These are phyloP conservation scores for Starmerella sirachaensis DNA, from an alignment of 805 yeast species.

Conservation along the genomic window DNA sequence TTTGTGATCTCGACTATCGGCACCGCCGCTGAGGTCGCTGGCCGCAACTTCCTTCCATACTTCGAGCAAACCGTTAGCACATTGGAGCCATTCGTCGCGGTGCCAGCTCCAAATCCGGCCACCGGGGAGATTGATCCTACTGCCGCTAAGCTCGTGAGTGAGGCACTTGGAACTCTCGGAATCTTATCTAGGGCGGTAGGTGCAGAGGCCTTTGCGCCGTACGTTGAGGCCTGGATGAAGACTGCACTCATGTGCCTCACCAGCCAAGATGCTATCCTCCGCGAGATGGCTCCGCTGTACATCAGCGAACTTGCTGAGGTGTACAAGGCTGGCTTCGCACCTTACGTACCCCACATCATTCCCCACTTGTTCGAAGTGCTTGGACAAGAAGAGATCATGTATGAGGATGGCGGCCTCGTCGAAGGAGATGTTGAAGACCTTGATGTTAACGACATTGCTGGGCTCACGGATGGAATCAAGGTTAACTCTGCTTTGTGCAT, in stretches of 20 bases:
- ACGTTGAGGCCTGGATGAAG: constrained; percentile 76
- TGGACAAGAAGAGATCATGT: constrained; percentile 66
- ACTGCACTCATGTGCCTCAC: constrained; percentile 72
- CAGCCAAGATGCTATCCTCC: constrained; percentile 68
- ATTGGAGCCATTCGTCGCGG: constrained; percentile 64
- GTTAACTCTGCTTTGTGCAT: constrained; percentile 91
- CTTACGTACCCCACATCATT: constrained; percentile 68
- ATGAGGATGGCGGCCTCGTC: constrained; percentile 26
- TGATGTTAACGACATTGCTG: constrained; percentile 13
- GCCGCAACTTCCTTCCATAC: constrained; percentile 75
- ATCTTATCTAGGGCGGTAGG: constrained; percentile 97
- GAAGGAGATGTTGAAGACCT: constrained; percentile 37
- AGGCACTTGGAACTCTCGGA: constrained; percentile 84
- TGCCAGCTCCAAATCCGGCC: constrained; percentile 44
- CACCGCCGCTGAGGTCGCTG: constrained; percentile 92
- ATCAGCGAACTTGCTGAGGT: constrained; percentile 90
- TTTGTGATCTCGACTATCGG: constrained; percentile 87
- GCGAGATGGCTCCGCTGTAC: constrained; percentile 91
- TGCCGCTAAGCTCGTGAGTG: constrained; percentile 61
- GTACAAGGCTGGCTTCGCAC: constrained; percentile 79
- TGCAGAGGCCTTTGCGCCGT: constrained; percentile 71
- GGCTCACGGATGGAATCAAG: constrained; percentile 54
- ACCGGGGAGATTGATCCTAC: constrained; percentile 77
- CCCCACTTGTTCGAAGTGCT: constrained; percentile 77
- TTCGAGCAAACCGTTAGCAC: constrained; percentile 69